Evolutionary conservation across 768 basidiomycete genomes (phyloP).

Genomic region (Sutorius australiensis): DNA sequence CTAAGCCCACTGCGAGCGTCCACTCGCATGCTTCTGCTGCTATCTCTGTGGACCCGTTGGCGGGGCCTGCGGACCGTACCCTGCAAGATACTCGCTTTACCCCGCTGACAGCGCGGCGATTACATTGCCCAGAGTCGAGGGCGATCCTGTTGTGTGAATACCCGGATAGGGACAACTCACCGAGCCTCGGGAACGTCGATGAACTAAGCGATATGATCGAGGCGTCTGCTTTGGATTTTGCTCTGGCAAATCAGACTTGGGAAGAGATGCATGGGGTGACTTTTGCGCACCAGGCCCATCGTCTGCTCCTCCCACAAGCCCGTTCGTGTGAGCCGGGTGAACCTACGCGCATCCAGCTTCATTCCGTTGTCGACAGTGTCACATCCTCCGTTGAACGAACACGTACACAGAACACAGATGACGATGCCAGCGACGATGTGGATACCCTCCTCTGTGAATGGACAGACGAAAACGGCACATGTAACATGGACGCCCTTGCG

Average conservation of each 20-base stretch:
- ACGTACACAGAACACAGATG: background rate
- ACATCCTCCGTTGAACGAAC: background rate
- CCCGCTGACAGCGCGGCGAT: background rate
- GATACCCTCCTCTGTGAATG: conserved; percentile 17
- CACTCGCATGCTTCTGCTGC: background rate
- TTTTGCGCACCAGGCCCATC: background rate
- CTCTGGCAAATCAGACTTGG: conserved; percentile 5
- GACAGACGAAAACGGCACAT: conserved; percentile 17
- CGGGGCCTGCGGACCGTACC: background rate
- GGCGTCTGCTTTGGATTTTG: background rate
- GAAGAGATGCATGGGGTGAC: background rate
- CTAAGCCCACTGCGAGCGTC: background rate
- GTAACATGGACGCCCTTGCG: conserved; percentile 18
- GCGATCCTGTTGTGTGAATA: background rate
- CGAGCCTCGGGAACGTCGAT: background rate
- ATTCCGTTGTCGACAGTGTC: background rate
- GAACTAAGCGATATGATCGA: background rate
- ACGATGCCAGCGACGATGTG: conserved; percentile 6
- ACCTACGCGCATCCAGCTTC: background rate
- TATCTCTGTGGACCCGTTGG: background rate
- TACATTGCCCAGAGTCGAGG: background rate
- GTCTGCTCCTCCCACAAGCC: background rate
- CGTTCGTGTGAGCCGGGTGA: background rate
- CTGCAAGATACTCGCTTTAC: background rate
- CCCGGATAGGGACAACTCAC: background rate